Evolutionary conservation across 129 eudicot genomes (phyloP).

Genomic region (Pittosporum tobira): DNA sequence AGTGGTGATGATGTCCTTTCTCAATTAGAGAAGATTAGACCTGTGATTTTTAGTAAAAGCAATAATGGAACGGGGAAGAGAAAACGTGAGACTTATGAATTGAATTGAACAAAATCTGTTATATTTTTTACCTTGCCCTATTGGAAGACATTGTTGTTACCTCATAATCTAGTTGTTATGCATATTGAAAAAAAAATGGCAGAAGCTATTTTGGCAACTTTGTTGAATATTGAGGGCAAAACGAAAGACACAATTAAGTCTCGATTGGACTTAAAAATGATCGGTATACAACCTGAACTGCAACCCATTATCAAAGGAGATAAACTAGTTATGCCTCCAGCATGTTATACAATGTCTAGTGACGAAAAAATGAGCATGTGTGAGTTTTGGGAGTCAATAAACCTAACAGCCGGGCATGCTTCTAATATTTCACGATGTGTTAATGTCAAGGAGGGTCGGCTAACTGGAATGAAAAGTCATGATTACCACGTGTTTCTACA

Average conservation of each 20-base stretch:
- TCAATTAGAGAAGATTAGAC: too few relatives aligned
- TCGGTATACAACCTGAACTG: not conserved
- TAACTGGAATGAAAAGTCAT: constrained; percentile 9
- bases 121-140: not conserved
- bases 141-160: not conserved
- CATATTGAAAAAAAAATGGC: constrained; percentile 9
- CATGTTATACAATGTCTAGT: constrained; percentile 1
- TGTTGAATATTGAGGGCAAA: constrained; percentile 1
- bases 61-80: not conserved
- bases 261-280: not conserved
- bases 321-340: not conserved
- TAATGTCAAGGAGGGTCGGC: not conserved
- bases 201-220: constrained; percentile 1
- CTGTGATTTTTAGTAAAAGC: too few relatives aligned
- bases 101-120: not conserved
- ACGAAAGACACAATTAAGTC: not conserved
- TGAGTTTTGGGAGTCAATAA: not conserved
- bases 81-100: not conserved
- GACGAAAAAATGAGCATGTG: constrained; percentile 1
- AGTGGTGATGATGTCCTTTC: too few relatives aligned
- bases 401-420: constrained; percentile 4
- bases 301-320: not conserved
- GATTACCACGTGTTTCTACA: constrained; percentile 12
- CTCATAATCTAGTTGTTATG: constrained; percentile 5
- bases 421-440: not conserved